These are phyloP conservation scores for Paspalum notatum DNA, from an alignment of 176 grass and related monocot genomes.

Conservation along the genomic window DNA sequence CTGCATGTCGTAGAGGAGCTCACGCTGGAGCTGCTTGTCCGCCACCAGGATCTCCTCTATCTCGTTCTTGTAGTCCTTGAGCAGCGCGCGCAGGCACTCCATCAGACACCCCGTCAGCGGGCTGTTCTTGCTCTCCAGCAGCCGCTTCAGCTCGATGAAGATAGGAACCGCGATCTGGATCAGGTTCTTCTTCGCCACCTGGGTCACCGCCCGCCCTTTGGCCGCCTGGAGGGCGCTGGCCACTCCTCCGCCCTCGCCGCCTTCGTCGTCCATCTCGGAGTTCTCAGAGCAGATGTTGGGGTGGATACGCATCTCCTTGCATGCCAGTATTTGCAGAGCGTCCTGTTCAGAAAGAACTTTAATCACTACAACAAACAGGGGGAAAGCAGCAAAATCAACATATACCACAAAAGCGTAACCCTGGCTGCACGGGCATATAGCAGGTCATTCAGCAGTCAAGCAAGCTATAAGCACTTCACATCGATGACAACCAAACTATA, in stretches of 20 bases:
- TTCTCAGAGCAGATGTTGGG: constrained; percentile 58
- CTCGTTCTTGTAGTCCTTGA: constrained; percentile 97
- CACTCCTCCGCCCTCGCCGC: constrained; percentile 40
- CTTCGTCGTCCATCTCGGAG: constrained; percentile 77
- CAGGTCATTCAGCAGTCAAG: not conserved
- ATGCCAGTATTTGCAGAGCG: constrained; percentile 86
- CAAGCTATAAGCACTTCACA: not conserved
- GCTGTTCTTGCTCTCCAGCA: constrained; percentile 89
- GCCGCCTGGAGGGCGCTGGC: constrained; percentile 45
- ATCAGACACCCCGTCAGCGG: constrained; percentile 82
- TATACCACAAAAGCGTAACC: not conserved
- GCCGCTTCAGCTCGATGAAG: constrained; percentile 89
- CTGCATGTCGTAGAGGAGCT: constrained; percentile 93
- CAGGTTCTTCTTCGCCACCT: constrained; percentile 94
- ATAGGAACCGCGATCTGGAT: constrained; percentile 92
- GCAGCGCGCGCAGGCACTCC: constrained; percentile 77
- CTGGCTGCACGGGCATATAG: not conserved
- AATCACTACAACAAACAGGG: not conserved
- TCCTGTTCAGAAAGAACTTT: constrained; percentile 49
- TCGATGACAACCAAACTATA: not conserved
- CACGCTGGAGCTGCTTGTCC: constrained; percentile 89
- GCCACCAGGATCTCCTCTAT: constrained; percentile 92
- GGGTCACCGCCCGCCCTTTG: constrained; percentile 82
- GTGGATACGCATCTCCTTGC: constrained; percentile 99
- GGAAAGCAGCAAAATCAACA: not conserved